These are phyloP conservation scores for Lathyrus tuberosus DNA, from an alignment of 306 rosid genomes.

Conservation along the genomic window DNA sequence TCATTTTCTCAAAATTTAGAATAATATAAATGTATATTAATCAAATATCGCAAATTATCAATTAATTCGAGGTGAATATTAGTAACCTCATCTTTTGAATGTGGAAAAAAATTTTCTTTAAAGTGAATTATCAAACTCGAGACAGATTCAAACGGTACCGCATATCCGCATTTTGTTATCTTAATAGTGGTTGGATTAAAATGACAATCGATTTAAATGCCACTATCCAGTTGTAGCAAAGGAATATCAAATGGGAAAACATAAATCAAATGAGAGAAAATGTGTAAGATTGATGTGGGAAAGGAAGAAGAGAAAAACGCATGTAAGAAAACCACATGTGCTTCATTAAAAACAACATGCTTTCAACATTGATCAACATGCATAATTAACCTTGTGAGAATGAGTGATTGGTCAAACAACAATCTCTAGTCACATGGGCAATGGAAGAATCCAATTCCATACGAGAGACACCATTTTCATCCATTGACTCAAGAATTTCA, in stretches of 20 bases:
- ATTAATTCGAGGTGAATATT: no score
- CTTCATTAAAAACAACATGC: not conserved
- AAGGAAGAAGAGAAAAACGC: not conserved
- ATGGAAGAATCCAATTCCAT: slow-evolving; percentile 66
- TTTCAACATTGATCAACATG: not conserved
- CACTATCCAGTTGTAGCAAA: not conserved
- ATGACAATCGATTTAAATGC: not conserved
- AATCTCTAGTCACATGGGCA: slow-evolving; percentile 57
- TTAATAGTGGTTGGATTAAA: not conserved
- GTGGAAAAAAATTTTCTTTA: no score
- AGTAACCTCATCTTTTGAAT: no score
- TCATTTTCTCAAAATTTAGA: no score
- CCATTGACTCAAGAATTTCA: slow-evolving; percentile 42
- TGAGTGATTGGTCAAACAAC: not conserved
- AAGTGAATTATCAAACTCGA: no score
- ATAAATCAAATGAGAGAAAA: not conserved
- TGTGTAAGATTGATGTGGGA: not conserved
- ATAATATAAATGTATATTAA: no score
- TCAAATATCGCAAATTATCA: no score
- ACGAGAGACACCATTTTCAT: slow-evolving; percentile 51
- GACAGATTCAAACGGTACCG: no score
- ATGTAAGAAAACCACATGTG: not conserved
- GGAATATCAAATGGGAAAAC: not conserved
- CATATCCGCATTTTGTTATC: no score
- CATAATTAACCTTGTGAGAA: not conserved